Conservation (phyloP, 108 stramenopile genomes). For the Nannochloropsis gaditana region DNA sequence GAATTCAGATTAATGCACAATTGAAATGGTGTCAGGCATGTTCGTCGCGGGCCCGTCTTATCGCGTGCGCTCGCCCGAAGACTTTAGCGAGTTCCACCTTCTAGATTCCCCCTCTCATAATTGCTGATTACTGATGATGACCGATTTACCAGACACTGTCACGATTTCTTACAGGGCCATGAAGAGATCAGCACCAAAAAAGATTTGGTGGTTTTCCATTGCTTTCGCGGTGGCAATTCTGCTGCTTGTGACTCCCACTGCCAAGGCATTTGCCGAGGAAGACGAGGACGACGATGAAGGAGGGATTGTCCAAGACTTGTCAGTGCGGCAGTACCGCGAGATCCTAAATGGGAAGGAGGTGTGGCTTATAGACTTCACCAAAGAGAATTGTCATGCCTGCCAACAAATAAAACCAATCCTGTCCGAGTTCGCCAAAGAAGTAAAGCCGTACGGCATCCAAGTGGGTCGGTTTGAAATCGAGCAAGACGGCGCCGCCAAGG, state of each 20-base stretch:
- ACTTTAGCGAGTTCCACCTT: background rate
- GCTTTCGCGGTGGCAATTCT: background rate
- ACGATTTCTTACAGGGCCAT: background rate
- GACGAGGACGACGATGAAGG: background rate
- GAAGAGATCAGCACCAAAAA: background rate
- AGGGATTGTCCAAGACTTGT: constrained; percentile 11
- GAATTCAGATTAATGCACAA: no score
- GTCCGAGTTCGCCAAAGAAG: background rate
- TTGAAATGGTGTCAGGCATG: no score
- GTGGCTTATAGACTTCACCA: constrained; percentile 13
- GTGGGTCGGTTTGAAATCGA: background rate
- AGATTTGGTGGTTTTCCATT: background rate
- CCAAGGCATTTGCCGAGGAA: constrained; percentile 11
- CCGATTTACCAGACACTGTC: no score
- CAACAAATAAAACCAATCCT: background rate
- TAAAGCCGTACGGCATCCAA: background rate
- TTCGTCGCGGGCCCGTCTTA: no score
- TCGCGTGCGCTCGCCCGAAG: no score
- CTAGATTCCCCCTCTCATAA: background rate
- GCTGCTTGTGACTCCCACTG: constrained; percentile 1
- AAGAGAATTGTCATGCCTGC: background rate
- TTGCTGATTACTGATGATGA: background rate
- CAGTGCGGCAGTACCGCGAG: background rate
- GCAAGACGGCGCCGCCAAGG: background rate
- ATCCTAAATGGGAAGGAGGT: constrained; percentile 8